Conservation (phyloP, 2,329 filamentous ascomycete species). For the Drechmeria coniospora region DNA sequence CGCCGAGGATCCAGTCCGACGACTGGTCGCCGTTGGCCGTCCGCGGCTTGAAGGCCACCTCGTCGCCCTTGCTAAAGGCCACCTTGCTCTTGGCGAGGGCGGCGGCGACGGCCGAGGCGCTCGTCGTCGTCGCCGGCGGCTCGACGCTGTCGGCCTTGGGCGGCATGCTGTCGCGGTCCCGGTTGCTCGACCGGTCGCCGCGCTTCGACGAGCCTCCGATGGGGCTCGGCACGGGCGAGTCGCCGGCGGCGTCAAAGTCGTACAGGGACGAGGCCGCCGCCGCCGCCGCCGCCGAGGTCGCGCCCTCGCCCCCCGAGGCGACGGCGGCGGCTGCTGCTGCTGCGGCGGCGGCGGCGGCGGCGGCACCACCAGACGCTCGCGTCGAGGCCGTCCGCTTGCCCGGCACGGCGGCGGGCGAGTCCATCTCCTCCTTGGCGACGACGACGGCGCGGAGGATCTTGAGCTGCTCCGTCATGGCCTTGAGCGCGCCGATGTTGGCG, state of each 20-base stretch:
- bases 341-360: conserved; percentile 12
- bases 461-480: conserved; percentile 24
- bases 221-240: conserved; percentile 30
- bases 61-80: conserved; percentile 44
- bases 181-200: conserved; percentile 19
- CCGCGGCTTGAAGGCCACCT: conserved; percentile 52
- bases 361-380: conserved; percentile 7
- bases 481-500: conserved; percentile 19
- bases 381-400: conserved; percentile 8
- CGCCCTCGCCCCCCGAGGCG: conserved; percentile 8
- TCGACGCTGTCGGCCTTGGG: conserved; percentile 41
- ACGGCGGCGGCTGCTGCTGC: no score
- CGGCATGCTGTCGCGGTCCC: conserved; percentile 35
- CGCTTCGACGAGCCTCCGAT: conserved; percentile 20
- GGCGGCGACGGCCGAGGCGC: conserved; percentile 3
- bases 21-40: conserved; percentile 28
- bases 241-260: conserved; percentile 28
- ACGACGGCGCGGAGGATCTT: conserved; percentile 26
- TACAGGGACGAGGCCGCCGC: conserved; percentile 22
- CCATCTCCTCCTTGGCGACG: conserved; percentile 26
- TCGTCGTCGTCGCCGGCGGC: conserved; percentile 19
- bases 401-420: conserved; percentile 11
- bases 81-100: conserved; percentile 30
- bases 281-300: conserved; percentile 12
- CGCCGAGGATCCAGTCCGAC: conserved; percentile 58